Conservation (phyloP, 2,329 filamentous ascomycete genomes). For the Pseudogymnoascus destructans region DNA sequence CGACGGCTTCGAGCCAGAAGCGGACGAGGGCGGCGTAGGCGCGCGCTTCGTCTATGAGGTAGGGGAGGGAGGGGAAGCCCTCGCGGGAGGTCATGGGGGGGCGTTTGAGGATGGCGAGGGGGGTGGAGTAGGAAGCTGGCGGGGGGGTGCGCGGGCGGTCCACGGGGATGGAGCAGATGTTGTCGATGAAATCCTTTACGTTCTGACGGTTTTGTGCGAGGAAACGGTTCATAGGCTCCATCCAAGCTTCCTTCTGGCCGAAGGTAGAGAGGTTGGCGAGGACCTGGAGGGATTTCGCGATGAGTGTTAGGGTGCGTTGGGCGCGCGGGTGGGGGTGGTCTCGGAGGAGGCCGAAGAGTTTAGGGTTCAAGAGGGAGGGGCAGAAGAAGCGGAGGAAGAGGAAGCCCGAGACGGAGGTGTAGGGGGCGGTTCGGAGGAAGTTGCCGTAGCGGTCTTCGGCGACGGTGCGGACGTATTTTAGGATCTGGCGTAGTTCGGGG, state of each 20-base stretch:
- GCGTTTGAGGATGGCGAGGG: conserved; percentile 75
- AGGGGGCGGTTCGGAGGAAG: conserved; percentile 76
- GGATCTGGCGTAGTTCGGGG: conserved; percentile 67
- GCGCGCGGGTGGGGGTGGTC: conserved; percentile 75
- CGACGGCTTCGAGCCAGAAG: conserved; percentile 54
- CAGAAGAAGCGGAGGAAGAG: conserved; percentile 91
- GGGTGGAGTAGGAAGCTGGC: conserved; percentile 81
- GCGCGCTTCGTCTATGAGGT: conserved; percentile 77
- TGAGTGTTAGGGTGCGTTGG: conserved; percentile 78
- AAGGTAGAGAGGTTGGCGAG: conserved; percentile 84
- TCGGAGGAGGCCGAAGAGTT: conserved; percentile 71
- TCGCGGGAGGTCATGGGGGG: conserved; percentile 71
- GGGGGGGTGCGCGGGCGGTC: conserved; percentile 52
- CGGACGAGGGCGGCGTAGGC: conserved; percentile 75
- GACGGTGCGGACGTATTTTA: conserved; percentile 83
- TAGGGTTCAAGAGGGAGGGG: conserved; percentile 89
- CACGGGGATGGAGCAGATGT: conserved; percentile 68
- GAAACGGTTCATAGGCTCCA: conserved; percentile 96
- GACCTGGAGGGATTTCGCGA: conserved; percentile 84
- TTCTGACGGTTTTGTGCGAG: conserved; percentile 60
- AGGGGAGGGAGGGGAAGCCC: conserved; percentile 85
- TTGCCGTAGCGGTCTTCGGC: conserved; percentile 92
- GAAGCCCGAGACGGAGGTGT: conserved; percentile 91
- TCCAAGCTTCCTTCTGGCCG: conserved; percentile 93
- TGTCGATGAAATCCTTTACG: conserved; percentile 79